Conservation (phyloP, 2,329 filamentous ascomycete genomes). For the Penicillium sp. region DNA sequence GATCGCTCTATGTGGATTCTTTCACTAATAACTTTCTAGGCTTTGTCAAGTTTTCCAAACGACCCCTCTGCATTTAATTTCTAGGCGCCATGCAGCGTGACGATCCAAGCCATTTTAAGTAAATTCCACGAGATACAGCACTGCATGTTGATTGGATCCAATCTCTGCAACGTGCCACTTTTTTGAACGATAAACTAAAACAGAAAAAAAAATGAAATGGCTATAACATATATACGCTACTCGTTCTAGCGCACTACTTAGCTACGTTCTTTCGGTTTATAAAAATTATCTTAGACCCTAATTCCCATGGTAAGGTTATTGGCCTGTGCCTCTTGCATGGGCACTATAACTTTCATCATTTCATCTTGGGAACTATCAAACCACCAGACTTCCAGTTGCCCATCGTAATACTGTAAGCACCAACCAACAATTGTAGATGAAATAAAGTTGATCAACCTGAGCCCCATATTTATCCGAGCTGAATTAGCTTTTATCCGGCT, state of each 20-base stretch:
- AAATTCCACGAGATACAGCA: not conserved
- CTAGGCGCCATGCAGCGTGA: conserved; percentile 4
- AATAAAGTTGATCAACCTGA: not conserved
- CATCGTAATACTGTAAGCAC: not conserved
- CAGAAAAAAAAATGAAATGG: too few relatives aligned
- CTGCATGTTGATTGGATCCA: not conserved
- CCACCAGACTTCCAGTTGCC: not conserved
- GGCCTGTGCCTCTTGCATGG: not conserved
- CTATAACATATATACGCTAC: not conserved
- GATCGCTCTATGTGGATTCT: conserved; percentile 2
- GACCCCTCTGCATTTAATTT: conserved; percentile 35
- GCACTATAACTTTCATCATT: not conserved
- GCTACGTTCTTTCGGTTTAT: not conserved
- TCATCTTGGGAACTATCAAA: not conserved
- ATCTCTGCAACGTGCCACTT: not conserved
- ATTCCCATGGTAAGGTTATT: not conserved
- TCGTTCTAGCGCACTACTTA: not conserved
- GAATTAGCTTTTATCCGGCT: not conserved
- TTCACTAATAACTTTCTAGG: conserved; percentile 27
- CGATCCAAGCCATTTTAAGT: not conserved
- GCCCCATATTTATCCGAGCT: not conserved
- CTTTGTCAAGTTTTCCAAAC: conserved; percentile 39
- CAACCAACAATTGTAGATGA: not conserved
- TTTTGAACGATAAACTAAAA: not conserved
- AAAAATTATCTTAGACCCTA: not conserved